Percentiles rank a stretch among this genome's conserved stretches.
phyloP scores from a whole-genome alignment of 805 yeast species.

The Pichia eremophila region DNA sequence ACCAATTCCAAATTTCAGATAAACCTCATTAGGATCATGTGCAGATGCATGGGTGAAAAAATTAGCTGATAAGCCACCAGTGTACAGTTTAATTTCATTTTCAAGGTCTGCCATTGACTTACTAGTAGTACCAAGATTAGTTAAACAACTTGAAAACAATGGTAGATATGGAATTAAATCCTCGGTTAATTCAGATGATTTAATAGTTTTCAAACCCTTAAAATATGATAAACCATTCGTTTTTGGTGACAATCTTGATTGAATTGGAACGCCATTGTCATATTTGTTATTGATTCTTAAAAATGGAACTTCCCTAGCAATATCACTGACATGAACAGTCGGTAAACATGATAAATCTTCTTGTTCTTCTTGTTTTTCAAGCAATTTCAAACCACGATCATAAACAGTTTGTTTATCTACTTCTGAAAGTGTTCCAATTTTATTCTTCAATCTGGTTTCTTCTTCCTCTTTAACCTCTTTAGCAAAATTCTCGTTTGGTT shows the following conservation, averaged over 20 bases:
- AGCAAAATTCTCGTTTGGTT: slow-evolving; percentile 54
- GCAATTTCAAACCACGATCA: slow-evolving; percentile 50
- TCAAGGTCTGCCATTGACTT: slow-evolving; percentile 75
- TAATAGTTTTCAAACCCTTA: slow-evolving; percentile 54
- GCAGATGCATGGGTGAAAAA: slow-evolving; percentile 51
- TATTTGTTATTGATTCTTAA: slow-evolving; percentile 25
- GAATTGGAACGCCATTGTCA: slow-evolving; percentile 14
- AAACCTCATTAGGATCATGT: slow-evolving; percentile 35
- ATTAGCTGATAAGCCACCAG: slow-evolving; percentile 77
- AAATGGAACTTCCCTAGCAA: slow-evolving; percentile 45
- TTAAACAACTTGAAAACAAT: slow-evolving; percentile 67
- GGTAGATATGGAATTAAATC: slow-evolving; percentile 64
- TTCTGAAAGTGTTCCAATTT: slow-evolving; percentile 36
- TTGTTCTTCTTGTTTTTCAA: slow-evolving; percentile 51
- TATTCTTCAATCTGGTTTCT: slow-evolving; percentile 34
- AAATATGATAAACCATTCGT: slow-evolving; percentile 79
- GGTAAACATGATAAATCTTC: slow-evolving; percentile 81
- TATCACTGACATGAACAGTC: slow-evolving; percentile 64
- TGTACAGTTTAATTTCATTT: slow-evolving; percentile 67
- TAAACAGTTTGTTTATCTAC: slow-evolving; percentile 50
- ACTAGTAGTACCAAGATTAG: slow-evolving; percentile 73
- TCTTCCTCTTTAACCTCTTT: slow-evolving; percentile 48
- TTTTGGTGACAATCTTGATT: slow-evolving; percentile 26
- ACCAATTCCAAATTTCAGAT: slow-evolving; percentile 44
- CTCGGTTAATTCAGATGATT: slow-evolving; percentile 41